A percentile compares a stretch with the other conserved stretches of the same genome.
Evolutionary conservation across 495 filamentous ascomycete genomes (phyloP).

Genomic region (Aspergillus avenaceus): DNA sequence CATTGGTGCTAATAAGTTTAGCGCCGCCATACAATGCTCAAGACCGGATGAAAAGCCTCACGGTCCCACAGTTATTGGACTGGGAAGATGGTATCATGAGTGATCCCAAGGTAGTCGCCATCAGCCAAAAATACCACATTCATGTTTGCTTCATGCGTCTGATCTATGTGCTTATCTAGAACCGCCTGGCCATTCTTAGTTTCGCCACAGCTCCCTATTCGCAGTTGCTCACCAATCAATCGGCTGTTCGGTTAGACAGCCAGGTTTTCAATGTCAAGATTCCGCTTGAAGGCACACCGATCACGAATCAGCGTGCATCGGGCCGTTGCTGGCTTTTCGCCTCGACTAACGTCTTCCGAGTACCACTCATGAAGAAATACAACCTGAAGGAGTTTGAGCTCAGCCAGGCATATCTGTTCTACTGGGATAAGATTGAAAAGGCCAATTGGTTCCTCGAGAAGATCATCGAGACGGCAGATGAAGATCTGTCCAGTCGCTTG

Average conservation of each 20-base stretch:
- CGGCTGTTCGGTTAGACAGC: slow-evolving; percentile 53
- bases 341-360: slow-evolving; percentile 78
- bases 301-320: slow-evolving; percentile 76
- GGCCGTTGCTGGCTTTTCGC: slow-evolving; percentile 92
- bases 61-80: slow-evolving; percentile 9
- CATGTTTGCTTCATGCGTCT: neutral
- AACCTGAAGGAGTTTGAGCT: slow-evolving; percentile 75
- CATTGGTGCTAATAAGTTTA: neutral
- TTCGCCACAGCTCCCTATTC: slow-evolving; percentile 55
- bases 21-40: slow-evolving; percentile 16
- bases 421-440: slow-evolving; percentile 93
- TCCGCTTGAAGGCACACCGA: slow-evolving; percentile 73
- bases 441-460: slow-evolving; percentile 83
- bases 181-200: slow-evolving; percentile 65
- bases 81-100: slow-evolving; percentile 21
- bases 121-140: neutral
- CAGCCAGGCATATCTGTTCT: slow-evolving; percentile 85
- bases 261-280: slow-evolving; percentile 82
- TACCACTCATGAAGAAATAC: slow-evolving; percentile 78
- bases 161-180: slow-evolving; percentile 25
- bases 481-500: slow-evolving; percentile 64
- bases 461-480: slow-evolving; percentile 64
- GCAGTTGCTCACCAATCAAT: slow-evolving; percentile 46
- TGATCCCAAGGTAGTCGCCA: slow-evolving; percentile 14
- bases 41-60: slow-evolving; percentile 10